Base-by-base conservation (phyloP, 2,329 filamentous ascomycete species). In the Penicillium sp. region DNA sequence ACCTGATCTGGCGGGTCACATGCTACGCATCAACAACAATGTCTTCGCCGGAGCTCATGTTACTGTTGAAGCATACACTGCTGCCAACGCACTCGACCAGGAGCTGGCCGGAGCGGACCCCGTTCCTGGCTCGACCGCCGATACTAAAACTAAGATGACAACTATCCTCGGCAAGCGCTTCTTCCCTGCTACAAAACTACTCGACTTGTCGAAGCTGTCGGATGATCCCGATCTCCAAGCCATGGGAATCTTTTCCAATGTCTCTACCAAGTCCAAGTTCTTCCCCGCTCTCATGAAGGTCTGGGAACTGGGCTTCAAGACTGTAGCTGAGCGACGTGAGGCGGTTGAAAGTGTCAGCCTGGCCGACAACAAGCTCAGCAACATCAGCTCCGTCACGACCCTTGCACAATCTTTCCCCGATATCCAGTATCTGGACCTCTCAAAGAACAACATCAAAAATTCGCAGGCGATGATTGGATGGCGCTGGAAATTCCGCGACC, bases 231-330 rank as follows among this genome's bases (percentile, higher is more conserved):
- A 87, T 56, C 82, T 97, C 5, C 79, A 86, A 52, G 80, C 83
- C 40, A 86, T 92, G 74, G 89, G 89, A 37, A 89, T 93, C 67
- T 92, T 96, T 70, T 83, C 85, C 59, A 85, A 79, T 57, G 84
- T 82, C 56, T 85, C 87, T 4, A 87, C 86, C 1, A 86, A 89
- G 44, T 84, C 89, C 61, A 99, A 97, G 72, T 89, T 96, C 60
- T 97, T 97, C 76, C 90, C 89, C 50, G 93, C 90, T 1, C 81
- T 97, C 59, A 96, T 97, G 89, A 86, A 85, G 57, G 86, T 97
- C 45, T 92, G 90, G 71, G 87, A 95, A 51, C 79, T 85, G 58
- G 82, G 88, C 18, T 96, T 96, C 77, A 86, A 88, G 63, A 87
- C 83, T 2, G 70, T 82, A 13, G 80, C 87, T 58, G 86, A 88